A percentile compares a stretch with the other conserved stretches of the same genome.
Evolutionary conservation across 192 early-diverging fungal species (phyloP).

Genomic region (Pecoramyces ruminantium): DNA sequence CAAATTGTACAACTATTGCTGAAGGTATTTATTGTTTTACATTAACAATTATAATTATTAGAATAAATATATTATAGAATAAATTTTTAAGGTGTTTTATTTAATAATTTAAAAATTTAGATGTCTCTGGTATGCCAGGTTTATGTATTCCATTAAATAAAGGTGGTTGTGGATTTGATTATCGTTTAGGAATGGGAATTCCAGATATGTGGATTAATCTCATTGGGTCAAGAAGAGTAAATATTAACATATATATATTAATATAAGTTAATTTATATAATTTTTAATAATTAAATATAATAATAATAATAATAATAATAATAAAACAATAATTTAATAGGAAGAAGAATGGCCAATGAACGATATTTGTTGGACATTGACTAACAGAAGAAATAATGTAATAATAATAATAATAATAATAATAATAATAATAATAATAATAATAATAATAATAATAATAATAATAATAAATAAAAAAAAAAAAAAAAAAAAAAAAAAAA

Average conservation of each 20-base stretch:
- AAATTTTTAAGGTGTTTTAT: no score
- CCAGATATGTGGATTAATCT: conserved; percentile 99
- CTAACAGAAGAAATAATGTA: conserved; percentile 60
- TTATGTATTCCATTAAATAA: conserved; percentile 73
- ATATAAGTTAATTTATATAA: no score
- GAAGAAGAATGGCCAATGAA: conserved; percentile 33
- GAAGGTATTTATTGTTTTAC: no score
- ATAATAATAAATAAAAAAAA: no score
- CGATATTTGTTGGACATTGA: conserved; percentile 67
- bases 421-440: no score
- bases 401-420: no score
- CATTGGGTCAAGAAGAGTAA: conserved; percentile 48
- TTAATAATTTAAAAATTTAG: conserved; percentile 15
- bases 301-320: no score
- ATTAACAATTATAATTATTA: no score
- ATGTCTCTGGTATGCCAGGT: conserved; percentile 96
- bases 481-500: no score
- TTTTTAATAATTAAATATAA: no score
- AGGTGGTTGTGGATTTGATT: conserved; percentile 93
- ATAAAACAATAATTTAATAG: background rate
- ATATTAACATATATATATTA: background rate
- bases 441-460: no score
- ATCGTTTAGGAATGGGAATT: conserved; percentile 86
- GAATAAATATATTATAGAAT: no score
- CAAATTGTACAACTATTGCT: conserved; percentile 68